phyloP scores from a whole-genome alignment of 257 asterid genomes.

The Solanum dulcamara region DNA sequence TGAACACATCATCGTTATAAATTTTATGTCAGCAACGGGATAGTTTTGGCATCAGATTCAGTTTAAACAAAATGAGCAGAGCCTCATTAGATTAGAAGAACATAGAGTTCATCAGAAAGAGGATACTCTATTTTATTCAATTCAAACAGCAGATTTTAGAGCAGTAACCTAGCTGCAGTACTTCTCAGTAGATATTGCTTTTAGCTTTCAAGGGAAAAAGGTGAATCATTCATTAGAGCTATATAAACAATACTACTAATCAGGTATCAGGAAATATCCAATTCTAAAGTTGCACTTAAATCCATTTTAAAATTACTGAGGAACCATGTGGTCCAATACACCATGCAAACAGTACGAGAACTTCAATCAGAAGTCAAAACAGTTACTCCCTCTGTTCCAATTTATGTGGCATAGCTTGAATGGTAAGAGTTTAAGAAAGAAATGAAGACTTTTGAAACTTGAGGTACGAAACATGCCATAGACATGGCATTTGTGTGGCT shows the following conservation, averaged over 20 bases:
- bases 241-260: not conserved
- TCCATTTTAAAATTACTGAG: not conserved
- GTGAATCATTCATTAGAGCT: not conserved
- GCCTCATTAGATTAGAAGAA: not conserved
- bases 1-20: not conserved
- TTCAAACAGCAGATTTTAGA: not conserved
- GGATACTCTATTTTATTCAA: not conserved
- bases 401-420: not conserved
- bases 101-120: not conserved
- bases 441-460: not conserved
- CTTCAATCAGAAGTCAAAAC: not conserved
- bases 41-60: not conserved
- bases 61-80: not conserved
- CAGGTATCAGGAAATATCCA: not conserved
- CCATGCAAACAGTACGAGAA: not conserved
- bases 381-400: not conserved
- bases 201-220: not conserved
- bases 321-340: not conserved
- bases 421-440: not conserved
- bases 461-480: not conserved
- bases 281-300: not conserved
- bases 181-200: not conserved
- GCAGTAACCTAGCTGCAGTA: not conserved
- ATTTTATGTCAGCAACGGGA: not conserved
- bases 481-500: not conserved